Percentiles rank a stretch among this genome's conserved stretches.
Conservation (phyloP, 495 filamentous ascomycete genomes). For the Neurospora discreta region DNA sequence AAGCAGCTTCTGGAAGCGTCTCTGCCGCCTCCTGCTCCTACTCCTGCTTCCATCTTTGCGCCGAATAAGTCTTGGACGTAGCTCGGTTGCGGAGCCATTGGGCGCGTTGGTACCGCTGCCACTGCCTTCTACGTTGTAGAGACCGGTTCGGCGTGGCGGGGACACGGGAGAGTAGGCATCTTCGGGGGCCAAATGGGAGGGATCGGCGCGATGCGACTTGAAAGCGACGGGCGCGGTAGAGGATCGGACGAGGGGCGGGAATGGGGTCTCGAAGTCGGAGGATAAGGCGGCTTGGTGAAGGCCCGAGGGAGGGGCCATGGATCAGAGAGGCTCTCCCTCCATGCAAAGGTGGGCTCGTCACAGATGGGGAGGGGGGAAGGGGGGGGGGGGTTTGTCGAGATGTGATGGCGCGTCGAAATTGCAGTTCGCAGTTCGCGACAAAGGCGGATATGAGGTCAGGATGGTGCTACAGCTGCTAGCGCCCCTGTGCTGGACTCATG, state of each 20-base stretch:
- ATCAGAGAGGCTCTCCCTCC: constrained; percentile 6
- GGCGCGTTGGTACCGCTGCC: constrained; percentile 8
- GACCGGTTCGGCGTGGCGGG: constrained; percentile 42
- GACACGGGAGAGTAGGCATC: constrained; percentile 63
- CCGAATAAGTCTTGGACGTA: constrained; percentile 16
- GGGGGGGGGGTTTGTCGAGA: neutral
- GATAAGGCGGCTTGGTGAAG: constrained; percentile 19
- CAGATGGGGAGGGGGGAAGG: no score
- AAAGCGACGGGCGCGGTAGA: constrained; percentile 29
- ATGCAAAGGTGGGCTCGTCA: constrained; percentile 9
- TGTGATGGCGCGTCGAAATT: neutral
- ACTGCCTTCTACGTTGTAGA: constrained; percentile 24
- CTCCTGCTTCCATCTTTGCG: constrained; percentile 23
- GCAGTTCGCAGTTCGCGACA: neutral
- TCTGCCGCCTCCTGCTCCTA: constrained; percentile 45
- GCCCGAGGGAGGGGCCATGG: constrained; percentile 28
- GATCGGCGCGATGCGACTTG: constrained; percentile 29
- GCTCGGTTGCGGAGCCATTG: constrained; percentile 1
- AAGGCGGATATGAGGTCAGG: neutral
- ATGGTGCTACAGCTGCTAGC: neutral
- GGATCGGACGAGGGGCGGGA: constrained; percentile 24
- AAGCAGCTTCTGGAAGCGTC: constrained; percentile 85
- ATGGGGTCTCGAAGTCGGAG: constrained; percentile 18
- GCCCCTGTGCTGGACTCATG: neutral
- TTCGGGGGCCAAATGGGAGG: constrained; percentile 61